Base-by-base conservation (phyloP, 2,329 filamentous ascomycete genomes). In the Xylariaceae sp. region DNA sequence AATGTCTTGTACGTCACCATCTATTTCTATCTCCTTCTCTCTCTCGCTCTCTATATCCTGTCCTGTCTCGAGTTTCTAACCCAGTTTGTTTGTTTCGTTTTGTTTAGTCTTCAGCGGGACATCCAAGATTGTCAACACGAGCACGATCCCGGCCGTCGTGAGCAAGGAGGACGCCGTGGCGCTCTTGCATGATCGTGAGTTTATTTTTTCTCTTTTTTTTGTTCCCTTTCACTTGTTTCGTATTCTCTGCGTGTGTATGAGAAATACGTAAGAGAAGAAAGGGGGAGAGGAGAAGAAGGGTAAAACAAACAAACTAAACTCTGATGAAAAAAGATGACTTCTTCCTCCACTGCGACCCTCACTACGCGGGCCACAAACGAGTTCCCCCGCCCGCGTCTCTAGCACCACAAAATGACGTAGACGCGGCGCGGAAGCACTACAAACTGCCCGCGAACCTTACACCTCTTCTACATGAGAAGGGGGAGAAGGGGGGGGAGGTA, bases 331-430 rank as follows among this genome's bases (percentile, higher is more conserved):
- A 31, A 47, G 44, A 74, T 49, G 63, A 61, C 23, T 70, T 71
- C 59, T 71, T 75, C 56, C 62, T 78, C 31, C 47, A 60, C 29
- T 73, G 69, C 58, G 67, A 76, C 47, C 73, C 74, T 33, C 71
- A 74, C 59, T 69, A 65, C 51, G 60, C 67, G 36, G 51, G 52
- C 13, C 54, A 71, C 29, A 51, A 50, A 18, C 41, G 41, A 4
- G 47, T 54, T 3, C 47, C 56, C 7, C 52, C 16, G 9, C 31
- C 60, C 15, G 48, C 55, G 9, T 29, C 60, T 14, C 50, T 55
- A 47, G 16, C 33, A 50, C 9, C 38, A 45, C 23, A 37, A 41
- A 19, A 24, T 24, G 48, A 54, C 9, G 51, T 51, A 14, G 48
- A 53, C 11, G 9, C 53, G 54, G n/a, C 53, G 50, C 15, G 47